Evolutionary conservation across 2,329 filamentous ascomycete species (phyloP), one percentile per base, ranked within the genome.

Genomic region (Neospermospora avenae): DNA sequence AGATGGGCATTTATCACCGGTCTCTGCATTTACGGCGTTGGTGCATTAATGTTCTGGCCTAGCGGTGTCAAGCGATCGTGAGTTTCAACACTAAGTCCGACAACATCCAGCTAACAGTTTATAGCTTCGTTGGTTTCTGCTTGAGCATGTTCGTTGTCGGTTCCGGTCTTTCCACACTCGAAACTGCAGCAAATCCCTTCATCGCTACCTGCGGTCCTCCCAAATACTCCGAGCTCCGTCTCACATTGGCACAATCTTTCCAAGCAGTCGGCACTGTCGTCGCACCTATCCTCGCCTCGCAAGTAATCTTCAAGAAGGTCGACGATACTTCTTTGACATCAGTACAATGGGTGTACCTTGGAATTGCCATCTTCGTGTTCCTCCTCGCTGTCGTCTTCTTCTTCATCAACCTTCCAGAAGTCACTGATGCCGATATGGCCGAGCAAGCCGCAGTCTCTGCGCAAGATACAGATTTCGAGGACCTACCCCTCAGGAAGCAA

Each of bases 41-140:
- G 88, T 1, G 90, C 89, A 16, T 84, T 93, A 65, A 90, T 91
- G 75, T 92, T 93, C 75, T 93, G 90, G 90, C 90, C 90, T 0
- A 88, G 87, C 1, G 88, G 86, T 6, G 82, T 92, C 11, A 63
- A 68, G 58, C 52, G 64, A 64, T 67, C 64, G 65, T 67, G 46
- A 64, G 65, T 55, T 42, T 16, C 1, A 11, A 10, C 2, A 13
- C 1, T 18, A 4, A 20, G 6, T 10, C 4, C 14, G 18, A 13
- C 1, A 1, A 3, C n/a, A 18, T 35, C 18, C 48, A 54, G 41
- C 46, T 18, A 16, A 31, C 2, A 35, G n/a, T 22, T n/a, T 16
- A n/a, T 20, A 67, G 63, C 16, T 69, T 71, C 53, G 61, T 57
- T 31, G 68, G 68, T 10, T 71, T 71, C 63, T 70, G 68, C 44